These are phyloP conservation scores for Microbotryum silenes-acaulis DNA, from an alignment of 1,284 basidiomycete genomes.

Conservation along the genomic window DNA sequence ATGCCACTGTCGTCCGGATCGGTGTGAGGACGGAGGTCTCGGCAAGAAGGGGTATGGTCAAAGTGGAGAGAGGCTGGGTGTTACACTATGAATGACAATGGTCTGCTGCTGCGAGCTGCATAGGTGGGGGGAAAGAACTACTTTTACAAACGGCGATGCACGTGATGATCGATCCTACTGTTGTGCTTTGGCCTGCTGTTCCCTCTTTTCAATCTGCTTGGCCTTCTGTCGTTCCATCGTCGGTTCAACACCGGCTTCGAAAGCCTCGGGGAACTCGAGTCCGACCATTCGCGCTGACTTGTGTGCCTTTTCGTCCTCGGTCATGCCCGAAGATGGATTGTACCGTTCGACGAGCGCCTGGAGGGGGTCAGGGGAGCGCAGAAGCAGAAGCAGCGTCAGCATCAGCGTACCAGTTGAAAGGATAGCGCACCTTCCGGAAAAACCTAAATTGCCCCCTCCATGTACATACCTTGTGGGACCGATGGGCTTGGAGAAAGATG, in stretches of 20 bases:
- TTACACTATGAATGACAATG: too few relatives aligned
- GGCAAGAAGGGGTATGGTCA: too few relatives aligned
- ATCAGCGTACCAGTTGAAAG: not conserved
- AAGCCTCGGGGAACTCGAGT: slow-evolving; percentile 17
- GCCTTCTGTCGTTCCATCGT: slow-evolving; percentile 6
- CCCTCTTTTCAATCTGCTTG: too few relatives aligned
- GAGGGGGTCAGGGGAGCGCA: too few relatives aligned
- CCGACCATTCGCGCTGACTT: slow-evolving; percentile 27
- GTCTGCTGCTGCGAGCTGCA: too few relatives aligned
- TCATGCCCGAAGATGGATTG: slow-evolving; percentile 28
- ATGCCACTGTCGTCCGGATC: too few relatives aligned
- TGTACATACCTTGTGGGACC: slow-evolving; percentile 27
- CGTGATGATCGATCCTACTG: too few relatives aligned
- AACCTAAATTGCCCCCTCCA: not conserved
- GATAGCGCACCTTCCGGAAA: not conserved
- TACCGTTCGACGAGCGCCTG: slow-evolving; percentile 31
- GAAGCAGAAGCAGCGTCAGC: not conserved
- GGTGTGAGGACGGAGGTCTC: too few relatives aligned
- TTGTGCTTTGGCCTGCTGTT: too few relatives aligned
- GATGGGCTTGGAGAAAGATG: slow-evolving; percentile 21
- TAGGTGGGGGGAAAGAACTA: too few relatives aligned
- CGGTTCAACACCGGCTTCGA: slow-evolving; percentile 11
- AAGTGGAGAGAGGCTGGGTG: too few relatives aligned
- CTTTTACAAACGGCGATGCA: too few relatives aligned
- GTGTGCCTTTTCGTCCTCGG: slow-evolving; percentile 24